Percentiles rank a stretch among this genome's conserved stretches.
Conservation (phyloP, 345 rosid species). For the Citrus inodora region DNA sequence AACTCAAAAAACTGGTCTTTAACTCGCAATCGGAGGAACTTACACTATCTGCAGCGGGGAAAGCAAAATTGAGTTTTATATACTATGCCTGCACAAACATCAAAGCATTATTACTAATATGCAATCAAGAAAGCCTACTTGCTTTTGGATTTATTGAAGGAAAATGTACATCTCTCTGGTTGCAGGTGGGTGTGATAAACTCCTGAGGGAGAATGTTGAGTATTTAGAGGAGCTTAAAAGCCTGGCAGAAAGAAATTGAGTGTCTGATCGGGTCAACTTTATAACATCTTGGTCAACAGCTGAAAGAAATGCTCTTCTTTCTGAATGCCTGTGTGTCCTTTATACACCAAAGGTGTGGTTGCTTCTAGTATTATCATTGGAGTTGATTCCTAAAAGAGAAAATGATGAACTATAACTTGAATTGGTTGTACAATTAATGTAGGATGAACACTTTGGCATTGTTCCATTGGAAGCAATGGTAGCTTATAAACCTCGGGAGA, state of each 20-base stretch:
- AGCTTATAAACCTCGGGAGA: constrained; percentile 45
- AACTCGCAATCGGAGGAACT: not conserved
- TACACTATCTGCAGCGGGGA: not conserved
- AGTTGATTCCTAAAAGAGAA: not conserved
- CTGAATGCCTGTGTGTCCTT: constrained; percentile 69
- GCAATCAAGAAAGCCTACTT: not conserved
- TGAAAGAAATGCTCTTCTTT: constrained; percentile 76
- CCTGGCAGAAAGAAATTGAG: constrained; percentile 62
- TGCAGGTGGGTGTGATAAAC: constrained; percentile 78
- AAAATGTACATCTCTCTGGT: not conserved
- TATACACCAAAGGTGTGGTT: constrained; percentile 72
- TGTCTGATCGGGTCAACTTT: constrained; percentile 50
- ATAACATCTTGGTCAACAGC: constrained; percentile 78
- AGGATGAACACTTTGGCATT: constrained; percentile 95
- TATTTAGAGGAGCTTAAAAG: constrained; percentile 72
- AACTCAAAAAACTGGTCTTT: not conserved
- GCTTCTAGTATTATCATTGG: not conserved
- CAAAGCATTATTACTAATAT: not conserved
- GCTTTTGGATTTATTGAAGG: not conserved
- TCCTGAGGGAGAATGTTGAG: constrained; percentile 79
- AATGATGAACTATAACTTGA: not conserved
- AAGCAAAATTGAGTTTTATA: not conserved
- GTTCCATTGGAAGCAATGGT: constrained; percentile 99
- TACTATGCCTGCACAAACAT: not conserved
- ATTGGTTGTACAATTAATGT: constrained; percentile 10